Base-by-base conservation (phyloP, 257 asterid genomes). In the Lavandula angustifolia region DNA sequence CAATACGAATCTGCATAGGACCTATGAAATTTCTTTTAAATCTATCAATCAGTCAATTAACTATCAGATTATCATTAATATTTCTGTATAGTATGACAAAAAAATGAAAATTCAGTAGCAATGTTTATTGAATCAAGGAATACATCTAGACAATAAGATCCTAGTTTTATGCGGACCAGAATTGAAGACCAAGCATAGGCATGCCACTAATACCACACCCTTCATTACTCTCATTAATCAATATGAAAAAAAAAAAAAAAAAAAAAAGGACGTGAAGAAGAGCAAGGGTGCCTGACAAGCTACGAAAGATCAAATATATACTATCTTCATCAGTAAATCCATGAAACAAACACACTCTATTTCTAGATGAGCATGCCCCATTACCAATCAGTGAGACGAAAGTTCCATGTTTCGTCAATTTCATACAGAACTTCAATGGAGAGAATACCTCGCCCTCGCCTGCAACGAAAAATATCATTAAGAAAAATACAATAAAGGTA, bases 401-500 rank as follows among this genome's bases (percentile, higher is more conserved):
- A 16, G 6, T 17, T 10, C 6, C 59, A 61, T 31, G 41, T 46
- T 61, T 46, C 50, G 10, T 60, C 66, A 29, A 29, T 29, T 61
- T 43, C 54, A 18, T 40, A 60, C 7, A 37, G 42, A 43, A 27
- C 12, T 59, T 61, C 31, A 22, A 3, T 5, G 40, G 14, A 37
- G 11, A 49, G 7, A 17, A 49, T 3, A 62, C 27, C n/a, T 34
- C 57, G 6, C 44, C 27, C n/a, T 34, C 57, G 10, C 44, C 29
- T 14, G 33, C 2, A 46, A 47, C 8, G 8, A 48, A 31, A 0
- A 22, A 14, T 10, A 27, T 42, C 37, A 35, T 16, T 7, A 3
- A 2, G 37, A 61, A 58, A 31, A 16, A 11, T 8, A n/a, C 2
- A 29, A 33, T 0, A 6, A 9, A 31, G 6, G 29, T n/a, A 42